phyloP scores from a whole-genome alignment of 163 green algal species.

The Chlamydomonas reinhardtii region DNA sequence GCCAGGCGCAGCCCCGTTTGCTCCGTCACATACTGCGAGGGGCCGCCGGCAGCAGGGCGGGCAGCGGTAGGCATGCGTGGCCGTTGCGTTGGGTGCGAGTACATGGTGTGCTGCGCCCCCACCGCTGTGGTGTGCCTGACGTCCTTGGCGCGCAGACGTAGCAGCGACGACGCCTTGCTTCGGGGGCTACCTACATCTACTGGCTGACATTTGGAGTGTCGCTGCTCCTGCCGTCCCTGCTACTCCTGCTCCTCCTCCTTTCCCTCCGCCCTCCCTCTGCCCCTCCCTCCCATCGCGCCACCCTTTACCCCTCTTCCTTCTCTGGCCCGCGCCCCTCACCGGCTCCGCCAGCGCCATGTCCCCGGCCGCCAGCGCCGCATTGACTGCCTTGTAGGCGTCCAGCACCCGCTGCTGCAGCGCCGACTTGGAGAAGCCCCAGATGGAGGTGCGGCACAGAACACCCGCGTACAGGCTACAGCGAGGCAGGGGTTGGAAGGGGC shows the following conservation, averaged over 20 bases:
- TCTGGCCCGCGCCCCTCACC: background rate
- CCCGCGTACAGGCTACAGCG: slow-evolving; percentile 6
- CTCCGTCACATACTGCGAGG: slow-evolving; percentile 23
- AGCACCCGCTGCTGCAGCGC: background rate
- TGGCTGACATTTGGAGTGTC: too few relatives aligned
- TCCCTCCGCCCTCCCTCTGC: background rate
- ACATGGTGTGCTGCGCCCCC: too few relatives aligned
- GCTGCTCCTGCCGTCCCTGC: too few relatives aligned
- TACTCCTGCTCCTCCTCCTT: too few relatives aligned
- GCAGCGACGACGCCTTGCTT: too few relatives aligned
- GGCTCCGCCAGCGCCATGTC: slow-evolving; percentile 36
- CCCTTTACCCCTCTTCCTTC: background rate
- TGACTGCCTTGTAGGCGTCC: slow-evolving; percentile 46
- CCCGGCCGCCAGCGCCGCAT: slow-evolving; percentile 37
- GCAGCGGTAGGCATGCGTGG: too few relatives aligned
- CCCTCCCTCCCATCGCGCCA: too few relatives aligned
- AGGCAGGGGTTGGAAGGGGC: background rate
- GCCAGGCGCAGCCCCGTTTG: slow-evolving; percentile 10
- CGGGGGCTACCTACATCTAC: too few relatives aligned
- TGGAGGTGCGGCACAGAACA: background rate
- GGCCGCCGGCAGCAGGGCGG: background rate
- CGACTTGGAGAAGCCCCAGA: slow-evolving; percentile 17
- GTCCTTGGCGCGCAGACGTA: too few relatives aligned
- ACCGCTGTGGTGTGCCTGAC: too few relatives aligned
- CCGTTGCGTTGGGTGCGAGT: too few relatives aligned